phyloP scores from a whole-genome alignment of 371 early-diverging fungal genomes.

The Mucor piriformis region DNA sequence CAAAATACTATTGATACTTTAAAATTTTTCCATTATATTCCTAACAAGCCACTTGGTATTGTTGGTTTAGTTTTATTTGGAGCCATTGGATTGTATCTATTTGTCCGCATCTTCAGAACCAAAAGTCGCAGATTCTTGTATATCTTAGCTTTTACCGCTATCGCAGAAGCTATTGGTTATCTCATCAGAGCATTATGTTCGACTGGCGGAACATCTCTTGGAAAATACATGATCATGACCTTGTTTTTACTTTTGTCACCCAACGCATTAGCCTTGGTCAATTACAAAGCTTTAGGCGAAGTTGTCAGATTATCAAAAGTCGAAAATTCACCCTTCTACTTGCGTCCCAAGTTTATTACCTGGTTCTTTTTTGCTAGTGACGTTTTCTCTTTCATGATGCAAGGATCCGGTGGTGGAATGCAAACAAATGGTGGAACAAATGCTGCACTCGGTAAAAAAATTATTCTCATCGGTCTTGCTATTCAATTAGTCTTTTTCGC shows the following conservation, averaged over 20 bases:
- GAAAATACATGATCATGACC: conserved; percentile 31
- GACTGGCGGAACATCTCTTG: conserved; percentile 24
- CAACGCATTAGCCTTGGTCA: conserved; percentile 42
- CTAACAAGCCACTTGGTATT: conserved; percentile 4
- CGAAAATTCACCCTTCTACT: conserved; percentile 16
- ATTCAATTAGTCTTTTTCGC: conserved; percentile 23
- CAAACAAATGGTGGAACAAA: not conserved
- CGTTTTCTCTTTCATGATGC: conserved; percentile 20
- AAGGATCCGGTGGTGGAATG: conserved; percentile 23
- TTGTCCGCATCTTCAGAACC: conserved; percentile 5
- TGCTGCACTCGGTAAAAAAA: not conserved
- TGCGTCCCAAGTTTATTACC: conserved; percentile 44
- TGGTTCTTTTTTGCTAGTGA: conserved; percentile 50
- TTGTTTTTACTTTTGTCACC: conserved; percentile 40
- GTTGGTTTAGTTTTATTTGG: conserved; percentile 14
- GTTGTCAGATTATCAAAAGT: conserved; percentile 23
- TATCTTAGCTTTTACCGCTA: conserved; percentile 35
- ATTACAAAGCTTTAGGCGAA: conserved; percentile 44
- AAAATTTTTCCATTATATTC: conserved; percentile 13
- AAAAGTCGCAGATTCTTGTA: conserved; percentile 24
- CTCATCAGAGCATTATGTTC: conserved; percentile 26
- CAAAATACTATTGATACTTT: not conserved
- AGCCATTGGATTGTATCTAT: conserved; percentile 6
- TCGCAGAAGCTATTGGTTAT: conserved; percentile 39
- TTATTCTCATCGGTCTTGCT: conserved; percentile 16